Percentiles rank a stretch among this genome's conserved stretches.
These are phyloP conservation scores for Diutina ranongensis DNA, from an alignment of 1,139 yeast genomes.

Conservation along the genomic window DNA sequence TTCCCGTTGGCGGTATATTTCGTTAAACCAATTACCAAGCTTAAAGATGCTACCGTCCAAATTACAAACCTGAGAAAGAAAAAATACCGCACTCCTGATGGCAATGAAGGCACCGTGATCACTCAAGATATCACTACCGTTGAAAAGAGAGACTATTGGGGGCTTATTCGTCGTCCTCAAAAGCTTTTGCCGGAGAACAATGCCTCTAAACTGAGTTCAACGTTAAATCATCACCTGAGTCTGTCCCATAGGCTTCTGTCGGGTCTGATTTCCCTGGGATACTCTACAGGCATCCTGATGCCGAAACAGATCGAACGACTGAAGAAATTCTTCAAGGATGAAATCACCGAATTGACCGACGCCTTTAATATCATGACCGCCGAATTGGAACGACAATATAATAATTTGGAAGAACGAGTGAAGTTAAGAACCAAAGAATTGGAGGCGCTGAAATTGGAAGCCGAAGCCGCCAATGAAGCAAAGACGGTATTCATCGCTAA, in stretches of 20 bases:
- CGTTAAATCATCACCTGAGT: not conserved
- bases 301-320: slow-evolving; percentile 30
- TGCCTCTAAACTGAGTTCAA: too few relatives aligned
- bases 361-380: slow-evolving; percentile 89
- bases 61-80: slow-evolving; percentile 16
- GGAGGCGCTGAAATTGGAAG: slow-evolving; percentile 80
- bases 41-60: slow-evolving; percentile 76
- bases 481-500: slow-evolving; percentile 92
- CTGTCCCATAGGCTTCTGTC: not conserved
- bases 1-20: slow-evolving; percentile 79
- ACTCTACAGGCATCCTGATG: not conserved
- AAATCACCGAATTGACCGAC: slow-evolving; percentile 74
- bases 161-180: not conserved
- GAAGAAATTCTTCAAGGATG: slow-evolving; percentile 65
- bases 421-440: slow-evolving; percentile 76
- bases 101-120: not conserved
- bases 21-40: slow-evolving; percentile 69
- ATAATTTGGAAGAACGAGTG: slow-evolving; percentile 83
- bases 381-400: slow-evolving; percentile 73
- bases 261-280: slow-evolving; percentile 1
- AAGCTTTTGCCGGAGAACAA: too few relatives aligned
- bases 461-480: slow-evolving; percentile 91
- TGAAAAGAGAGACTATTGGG: not conserved
- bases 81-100: not conserved
- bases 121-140: too few relatives aligned